These are phyloP conservation scores for Xerocomus cyaneibrunnescens DNA, from an alignment of 1,284 basidiomycete species.

Conservation along the genomic window DNA sequence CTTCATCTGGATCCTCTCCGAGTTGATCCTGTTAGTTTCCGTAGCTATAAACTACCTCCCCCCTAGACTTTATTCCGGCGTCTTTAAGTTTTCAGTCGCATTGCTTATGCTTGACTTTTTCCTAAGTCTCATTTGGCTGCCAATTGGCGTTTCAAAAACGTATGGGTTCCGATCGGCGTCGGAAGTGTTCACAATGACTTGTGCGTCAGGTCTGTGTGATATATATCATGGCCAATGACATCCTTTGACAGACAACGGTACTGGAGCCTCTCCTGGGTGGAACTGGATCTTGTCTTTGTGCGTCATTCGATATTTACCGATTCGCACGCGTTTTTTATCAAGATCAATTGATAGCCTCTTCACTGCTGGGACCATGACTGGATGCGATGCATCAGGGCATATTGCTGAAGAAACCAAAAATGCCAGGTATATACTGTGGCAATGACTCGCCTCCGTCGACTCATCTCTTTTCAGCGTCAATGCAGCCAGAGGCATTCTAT, in stretches of 20 bases:
- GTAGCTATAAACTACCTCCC: constrained; percentile 83
- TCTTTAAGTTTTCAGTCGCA: constrained; percentile 73
- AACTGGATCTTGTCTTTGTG: constrained; percentile 84
- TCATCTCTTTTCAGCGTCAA: constrained; percentile 51
- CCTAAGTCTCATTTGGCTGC: constrained; percentile 84
- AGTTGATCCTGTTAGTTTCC: constrained; percentile 63
- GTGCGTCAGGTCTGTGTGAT: constrained; percentile 44
- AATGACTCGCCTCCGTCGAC: neutral
- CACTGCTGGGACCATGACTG: constrained; percentile 79
- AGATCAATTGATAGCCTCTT: constrained; percentile 56
- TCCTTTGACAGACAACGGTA: constrained; percentile 68
- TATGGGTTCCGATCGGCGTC: constrained; percentile 79
- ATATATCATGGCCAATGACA: constrained; percentile 2
- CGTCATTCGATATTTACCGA: constrained; percentile 28
- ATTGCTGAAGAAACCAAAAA: constrained; percentile 90
- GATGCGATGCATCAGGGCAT: constrained; percentile 87
- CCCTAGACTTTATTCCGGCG: constrained; percentile 63
- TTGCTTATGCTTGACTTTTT: constrained; percentile 83
- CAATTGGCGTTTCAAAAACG: constrained; percentile 79
- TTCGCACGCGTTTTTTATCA: too few species aligned
- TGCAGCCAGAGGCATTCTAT: constrained; percentile 78
- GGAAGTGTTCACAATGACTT: constrained; percentile 80
- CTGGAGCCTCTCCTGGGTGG: constrained; percentile 80
- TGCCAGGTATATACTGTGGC: constrained; percentile 52
- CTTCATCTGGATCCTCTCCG: constrained; percentile 78